Conservation (phyloP, 2,329 filamentous ascomycete species). For the Apiospora koreana region DNA sequence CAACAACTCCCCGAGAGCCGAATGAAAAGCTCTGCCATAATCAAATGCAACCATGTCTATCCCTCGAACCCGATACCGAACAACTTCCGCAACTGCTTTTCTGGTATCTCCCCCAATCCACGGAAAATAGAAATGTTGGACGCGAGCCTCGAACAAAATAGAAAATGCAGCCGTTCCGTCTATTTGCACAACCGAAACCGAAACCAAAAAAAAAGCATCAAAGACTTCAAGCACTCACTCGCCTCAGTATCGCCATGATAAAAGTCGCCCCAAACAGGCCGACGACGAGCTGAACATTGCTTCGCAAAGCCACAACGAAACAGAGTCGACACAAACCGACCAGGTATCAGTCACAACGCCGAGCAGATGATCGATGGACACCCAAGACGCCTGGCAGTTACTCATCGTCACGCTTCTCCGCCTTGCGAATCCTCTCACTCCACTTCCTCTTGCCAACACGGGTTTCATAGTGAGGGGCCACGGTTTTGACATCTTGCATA, state of each 20-base stretch:
- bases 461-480: slow-evolving; percentile 86
- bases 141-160: background rate
- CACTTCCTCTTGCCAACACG: slow-evolving; percentile 81
- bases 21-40: background rate
- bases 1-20: background rate
- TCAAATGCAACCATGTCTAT: slow-evolving; percentile 1
- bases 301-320: background rate
- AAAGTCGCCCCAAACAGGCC: background rate
- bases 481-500: slow-evolving; percentile 71
- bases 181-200: background rate
- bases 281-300: background rate
- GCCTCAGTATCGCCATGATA: background rate
- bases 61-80: background rate
- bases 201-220: background rate
- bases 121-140: background rate
- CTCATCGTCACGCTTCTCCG: slow-evolving; percentile 36
- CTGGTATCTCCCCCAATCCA: slow-evolving; percentile 6
- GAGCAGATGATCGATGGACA: background rate
- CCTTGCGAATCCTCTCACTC: slow-evolving; percentile 56
- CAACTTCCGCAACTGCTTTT: slow-evolving; percentile 2
- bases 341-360: slow-evolving; percentile 11
- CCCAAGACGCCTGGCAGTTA: background rate
- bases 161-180: slow-evolving; percentile 6
- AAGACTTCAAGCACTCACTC: background rate
- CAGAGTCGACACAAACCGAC: background rate